Conservation (phyloP, 768 basidiomycete genomes). For the Mycena venus region DNA sequence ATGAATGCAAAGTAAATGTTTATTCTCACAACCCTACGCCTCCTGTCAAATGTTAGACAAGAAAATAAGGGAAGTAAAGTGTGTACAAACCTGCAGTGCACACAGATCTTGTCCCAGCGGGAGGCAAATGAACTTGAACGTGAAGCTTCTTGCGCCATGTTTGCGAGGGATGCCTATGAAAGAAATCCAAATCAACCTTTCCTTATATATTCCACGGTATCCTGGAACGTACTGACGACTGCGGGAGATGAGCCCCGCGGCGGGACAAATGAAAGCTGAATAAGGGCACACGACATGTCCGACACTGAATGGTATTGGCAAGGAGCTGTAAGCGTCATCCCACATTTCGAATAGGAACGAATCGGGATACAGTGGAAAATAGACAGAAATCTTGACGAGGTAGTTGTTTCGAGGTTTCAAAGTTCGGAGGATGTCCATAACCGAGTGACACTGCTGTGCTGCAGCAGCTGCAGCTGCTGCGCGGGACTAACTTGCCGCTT, state of each 20-base stretch:
- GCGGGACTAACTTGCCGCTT: not conserved
- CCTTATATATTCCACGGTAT: not conserved
- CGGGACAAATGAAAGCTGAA: no score
- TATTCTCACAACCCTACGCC: constrained; percentile 23
- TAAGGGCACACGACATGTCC: no score
- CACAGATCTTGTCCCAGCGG: not conserved
- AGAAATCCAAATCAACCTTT: not conserved
- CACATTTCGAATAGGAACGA: no score
- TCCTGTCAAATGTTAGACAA: not conserved
- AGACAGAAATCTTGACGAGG: not conserved
- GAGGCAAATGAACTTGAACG: not conserved
- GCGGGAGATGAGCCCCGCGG: no score
- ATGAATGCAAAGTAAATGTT: not conserved
- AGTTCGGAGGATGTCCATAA: not conserved
- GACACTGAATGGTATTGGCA: no score
- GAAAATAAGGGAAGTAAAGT: not conserved
- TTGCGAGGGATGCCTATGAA: not conserved
- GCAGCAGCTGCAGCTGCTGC: not conserved
- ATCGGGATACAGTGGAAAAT: not conserved
- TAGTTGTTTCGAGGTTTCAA: not conserved
- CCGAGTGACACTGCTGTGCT: not conserved
- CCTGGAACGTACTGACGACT: no score
- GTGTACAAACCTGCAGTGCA: constrained; percentile 32
- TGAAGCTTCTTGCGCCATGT: not conserved
- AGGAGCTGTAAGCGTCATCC: no score